Evolutionary conservation across 2,329 filamentous ascomycete species (phyloP).

Genomic region (Colletotrichum falcatum): DNA sequence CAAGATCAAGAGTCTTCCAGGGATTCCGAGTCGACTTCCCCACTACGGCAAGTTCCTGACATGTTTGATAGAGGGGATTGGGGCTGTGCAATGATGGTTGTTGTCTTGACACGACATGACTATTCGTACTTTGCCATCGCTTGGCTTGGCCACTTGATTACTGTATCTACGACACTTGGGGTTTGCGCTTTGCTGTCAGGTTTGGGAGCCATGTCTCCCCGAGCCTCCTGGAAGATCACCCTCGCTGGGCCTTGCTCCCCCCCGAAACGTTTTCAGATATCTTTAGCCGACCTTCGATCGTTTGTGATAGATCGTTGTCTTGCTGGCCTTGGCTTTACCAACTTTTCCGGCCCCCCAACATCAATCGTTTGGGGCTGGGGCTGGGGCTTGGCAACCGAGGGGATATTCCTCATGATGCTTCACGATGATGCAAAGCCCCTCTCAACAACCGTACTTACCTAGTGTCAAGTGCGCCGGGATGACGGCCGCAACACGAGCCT

Average conservation of each 20-base stretch:
- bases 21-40: slow-evolving; percentile 17
- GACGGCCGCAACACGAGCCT: slow-evolving; percentile 13
- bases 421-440: slow-evolving; percentile 23
- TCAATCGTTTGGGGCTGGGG: slow-evolving; percentile 2
- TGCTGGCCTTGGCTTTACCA: slow-evolving; percentile 30
- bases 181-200: slow-evolving; percentile 19
- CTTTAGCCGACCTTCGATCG: background rate
- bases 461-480: slow-evolving; percentile 6
- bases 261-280: slow-evolving; percentile 12
- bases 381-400: slow-evolving; percentile 20
- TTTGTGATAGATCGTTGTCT: slow-evolving; percentile 9
- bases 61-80: slow-evolving; percentile 16
- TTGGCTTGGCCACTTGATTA: slow-evolving; percentile 10
- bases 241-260: slow-evolving; percentile 3
- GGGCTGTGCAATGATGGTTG: slow-evolving; percentile 29
- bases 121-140: slow-evolving; percentile 6
- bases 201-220: slow-evolving; percentile 22
- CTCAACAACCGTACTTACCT: slow-evolving; percentile 21
- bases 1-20: slow-evolving; percentile 6
- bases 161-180: slow-evolving; percentile 32
- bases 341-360: background rate
- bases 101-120: slow-evolving; percentile 23
- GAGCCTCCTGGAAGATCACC: slow-evolving; percentile 11
- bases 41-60: slow-evolving; percentile 17
- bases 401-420: background rate